Evolutionary conservation across 139 green algal species (phyloP).

Genomic region (Picochlorum sp.): DNA sequence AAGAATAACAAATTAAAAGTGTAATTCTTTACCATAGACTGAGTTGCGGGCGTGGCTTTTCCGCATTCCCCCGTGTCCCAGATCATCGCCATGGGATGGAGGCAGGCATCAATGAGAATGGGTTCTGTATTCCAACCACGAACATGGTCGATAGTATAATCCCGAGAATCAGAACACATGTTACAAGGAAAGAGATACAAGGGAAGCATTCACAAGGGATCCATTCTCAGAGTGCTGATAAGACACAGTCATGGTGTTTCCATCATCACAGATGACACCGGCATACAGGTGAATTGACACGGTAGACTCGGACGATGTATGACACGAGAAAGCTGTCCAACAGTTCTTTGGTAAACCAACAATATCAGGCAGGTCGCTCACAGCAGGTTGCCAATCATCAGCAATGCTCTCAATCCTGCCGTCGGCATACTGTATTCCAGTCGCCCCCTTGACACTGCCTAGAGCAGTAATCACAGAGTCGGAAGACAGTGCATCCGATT

Average conservation of each 20-base stretch:
- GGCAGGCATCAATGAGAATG: too few relatives aligned
- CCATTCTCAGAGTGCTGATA: too few relatives aligned
- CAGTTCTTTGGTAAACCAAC: slow-evolving; percentile 1
- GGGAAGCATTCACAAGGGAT: too few relatives aligned
- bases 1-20: too few relatives aligned
- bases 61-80: too few relatives aligned
- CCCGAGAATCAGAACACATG: too few relatives aligned
- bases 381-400: neutral
- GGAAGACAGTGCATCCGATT: neutral
- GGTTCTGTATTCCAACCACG: too few relatives aligned
- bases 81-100: too few relatives aligned
- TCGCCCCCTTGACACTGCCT: slow-evolving; percentile 18
- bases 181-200: too few relatives aligned
- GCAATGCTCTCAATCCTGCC: neutral
- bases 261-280: slow-evolving; percentile 14
- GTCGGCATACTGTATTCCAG: slow-evolving; percentile 7
- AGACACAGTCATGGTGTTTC: slow-evolving; percentile 7
- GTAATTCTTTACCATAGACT: neutral
- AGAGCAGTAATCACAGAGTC: slow-evolving; percentile 16
- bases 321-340: slow-evolving; percentile 7
- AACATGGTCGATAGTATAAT: too few relatives aligned
- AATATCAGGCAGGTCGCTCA: too few relatives aligned
- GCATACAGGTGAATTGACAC: neutral
- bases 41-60: too few relatives aligned
- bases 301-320: neutral